Evolutionary conservation across 192 early-diverging fungal genomes (phyloP).

Genomic region (Dispira simplex): DNA sequence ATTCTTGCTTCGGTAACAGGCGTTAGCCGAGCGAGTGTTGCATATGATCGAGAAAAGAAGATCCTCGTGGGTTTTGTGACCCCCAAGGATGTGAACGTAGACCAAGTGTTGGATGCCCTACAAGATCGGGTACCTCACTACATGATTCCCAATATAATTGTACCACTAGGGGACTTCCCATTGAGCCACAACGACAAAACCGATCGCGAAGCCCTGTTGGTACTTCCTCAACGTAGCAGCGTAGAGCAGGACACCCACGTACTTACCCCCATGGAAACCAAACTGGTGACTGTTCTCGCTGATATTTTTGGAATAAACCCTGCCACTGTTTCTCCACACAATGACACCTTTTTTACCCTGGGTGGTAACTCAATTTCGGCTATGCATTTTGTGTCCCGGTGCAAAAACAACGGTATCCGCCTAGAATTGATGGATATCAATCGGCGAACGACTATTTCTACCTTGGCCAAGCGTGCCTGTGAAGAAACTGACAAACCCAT

Average conservation of each 20-base stretch:
- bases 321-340: not conserved
- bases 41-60: constrained; percentile 12
- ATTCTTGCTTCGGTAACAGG: too few relatives aligned
- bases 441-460: not conserved
- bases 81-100: constrained; percentile 9
- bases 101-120: not conserved
- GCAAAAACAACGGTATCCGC: not conserved
- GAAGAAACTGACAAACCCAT: not conserved
- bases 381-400: constrained; percentile 11
- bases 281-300: not conserved
- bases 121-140: not conserved
- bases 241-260: not conserved
- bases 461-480: not conserved
- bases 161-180: not conserved
- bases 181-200: constrained; percentile 2
- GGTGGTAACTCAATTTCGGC: constrained; percentile 23
- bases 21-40: constrained; percentile 6
- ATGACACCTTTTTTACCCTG: constrained; percentile 20
- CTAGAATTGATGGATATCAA: not conserved
- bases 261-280: not conserved
- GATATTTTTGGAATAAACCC: not conserved
- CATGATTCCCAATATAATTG: constrained; percentile 6
- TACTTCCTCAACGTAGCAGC: not conserved
- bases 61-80: constrained; percentile 17
- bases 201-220: not conserved